These are phyloP conservation scores for Gnomoniopsis smithogilvyi DNA, from an alignment of 2,329 filamentous ascomycete genomes.

Conservation along the genomic window DNA sequence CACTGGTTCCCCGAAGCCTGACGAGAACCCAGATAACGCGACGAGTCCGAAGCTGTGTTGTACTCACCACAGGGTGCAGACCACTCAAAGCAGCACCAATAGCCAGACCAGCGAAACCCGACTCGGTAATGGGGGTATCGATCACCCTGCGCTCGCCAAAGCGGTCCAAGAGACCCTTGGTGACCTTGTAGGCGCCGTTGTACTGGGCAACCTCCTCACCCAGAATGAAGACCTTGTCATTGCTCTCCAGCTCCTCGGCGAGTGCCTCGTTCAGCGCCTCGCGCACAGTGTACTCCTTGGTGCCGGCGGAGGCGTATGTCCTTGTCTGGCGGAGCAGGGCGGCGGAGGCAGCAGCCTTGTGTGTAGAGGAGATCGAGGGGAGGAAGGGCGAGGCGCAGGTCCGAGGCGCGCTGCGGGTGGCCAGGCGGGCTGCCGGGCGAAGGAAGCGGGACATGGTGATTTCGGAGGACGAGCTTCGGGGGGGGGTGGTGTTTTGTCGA, in stretches of 20 bases:
- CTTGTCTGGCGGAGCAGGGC: constrained; percentile 44
- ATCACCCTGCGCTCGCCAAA: constrained; percentile 98
- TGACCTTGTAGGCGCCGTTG: constrained; percentile 99
- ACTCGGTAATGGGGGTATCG: constrained; percentile 97
- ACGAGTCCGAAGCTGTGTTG: background rate
- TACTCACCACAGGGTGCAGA: constrained; percentile 84
- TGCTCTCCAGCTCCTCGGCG: constrained; percentile 91
- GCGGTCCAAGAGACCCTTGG: constrained; percentile 92
- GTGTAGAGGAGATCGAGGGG: constrained; percentile 22
- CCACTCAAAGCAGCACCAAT: constrained; percentile 94
- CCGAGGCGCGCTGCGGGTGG: constrained; percentile 26
- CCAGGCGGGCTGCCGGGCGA: constrained; percentile 41
- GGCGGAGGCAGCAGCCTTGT: constrained; percentile 12
- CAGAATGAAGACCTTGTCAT: constrained; percentile 92
- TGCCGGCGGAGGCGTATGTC: constrained; percentile 57
- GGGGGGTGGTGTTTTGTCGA: constrained; percentile 3
- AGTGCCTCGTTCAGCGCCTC: constrained; percentile 98
- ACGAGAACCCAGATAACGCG: background rate
- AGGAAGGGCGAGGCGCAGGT: constrained; percentile 23
- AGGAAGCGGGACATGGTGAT: constrained; percentile 42
- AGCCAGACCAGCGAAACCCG: constrained; percentile 89
- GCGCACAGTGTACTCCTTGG: constrained; percentile 94
- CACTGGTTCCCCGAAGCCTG: background rate
- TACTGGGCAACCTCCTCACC: constrained; percentile 99
- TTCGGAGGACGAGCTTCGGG: constrained; percentile 2